phyloP scores from a whole-genome alignment of 2,329 filamentous ascomycete genomes.

The Epichloe brachyelytri region DNA sequence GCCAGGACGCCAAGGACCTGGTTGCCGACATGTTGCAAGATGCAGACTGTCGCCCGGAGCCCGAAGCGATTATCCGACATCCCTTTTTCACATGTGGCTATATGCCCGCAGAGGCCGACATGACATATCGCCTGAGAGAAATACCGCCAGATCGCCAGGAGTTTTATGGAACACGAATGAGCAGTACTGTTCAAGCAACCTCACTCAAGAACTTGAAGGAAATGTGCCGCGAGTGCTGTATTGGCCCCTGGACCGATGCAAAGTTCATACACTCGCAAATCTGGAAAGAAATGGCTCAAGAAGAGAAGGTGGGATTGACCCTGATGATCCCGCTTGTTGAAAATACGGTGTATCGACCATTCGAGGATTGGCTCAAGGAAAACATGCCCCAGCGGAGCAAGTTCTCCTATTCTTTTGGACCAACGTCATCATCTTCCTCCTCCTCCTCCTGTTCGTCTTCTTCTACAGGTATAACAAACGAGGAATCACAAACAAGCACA shows the following conservation, averaged over 20 bases:
- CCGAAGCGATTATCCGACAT: slow-evolving; percentile 68
- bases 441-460: slow-evolving; percentile 8
- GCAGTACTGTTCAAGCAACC: slow-evolving; percentile 29
- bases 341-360: slow-evolving; percentile 51
- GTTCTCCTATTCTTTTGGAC: slow-evolving; percentile 1
- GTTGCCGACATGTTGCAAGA: slow-evolving; percentile 66
- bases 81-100: slow-evolving; percentile 67
- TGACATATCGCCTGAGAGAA: slow-evolving; percentile 45
- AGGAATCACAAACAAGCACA: slow-evolving; percentile 21
- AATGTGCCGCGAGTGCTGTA: slow-evolving; percentile 44
- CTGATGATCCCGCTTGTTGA: slow-evolving; percentile 49
- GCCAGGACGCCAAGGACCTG: slow-evolving; percentile 62
- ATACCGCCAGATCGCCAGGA: slow-evolving; percentile 42
- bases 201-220: slow-evolving; percentile 41
- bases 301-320: slow-evolving; percentile 53
- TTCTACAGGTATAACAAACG: slow-evolving; percentile 5
- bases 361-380: slow-evolving; percentile 47
- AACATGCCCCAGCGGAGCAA: slow-evolving; percentile 18
- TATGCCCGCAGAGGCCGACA: slow-evolving; percentile 50
- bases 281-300: slow-evolving; percentile 55
- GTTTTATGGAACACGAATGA: slow-evolving; percentile 40
- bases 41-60: slow-evolving; percentile 60
- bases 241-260: slow-evolving; percentile 40
- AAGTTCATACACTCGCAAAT: slow-evolving; percentile 40
- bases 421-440: not conserved